Conservation (phyloP, 768 basidiomycete species). For the Sporobolomyces roseus region DNA sequence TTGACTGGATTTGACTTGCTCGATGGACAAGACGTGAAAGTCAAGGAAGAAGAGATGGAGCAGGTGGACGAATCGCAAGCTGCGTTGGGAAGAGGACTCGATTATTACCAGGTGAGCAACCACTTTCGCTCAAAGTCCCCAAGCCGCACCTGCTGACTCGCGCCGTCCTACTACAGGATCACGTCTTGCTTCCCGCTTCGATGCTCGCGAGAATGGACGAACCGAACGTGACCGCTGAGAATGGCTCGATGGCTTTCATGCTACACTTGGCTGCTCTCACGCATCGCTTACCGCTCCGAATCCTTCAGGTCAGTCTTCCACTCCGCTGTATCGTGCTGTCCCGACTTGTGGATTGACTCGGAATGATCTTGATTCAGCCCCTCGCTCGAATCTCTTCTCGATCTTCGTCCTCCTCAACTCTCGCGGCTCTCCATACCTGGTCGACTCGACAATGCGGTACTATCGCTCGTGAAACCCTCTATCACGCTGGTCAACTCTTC, state of each 20-base stretch:
- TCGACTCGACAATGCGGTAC: constrained; percentile 8
- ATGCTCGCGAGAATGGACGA: constrained; percentile 21
- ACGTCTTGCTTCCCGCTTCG: constrained; percentile 33
- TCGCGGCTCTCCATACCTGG: constrained; percentile 14
- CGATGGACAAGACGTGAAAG: background rate
- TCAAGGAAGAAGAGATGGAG: background rate
- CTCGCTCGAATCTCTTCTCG: constrained; percentile 24
- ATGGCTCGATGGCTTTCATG: constrained; percentile 22
- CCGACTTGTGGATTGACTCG: no score
- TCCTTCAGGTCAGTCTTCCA: constrained; percentile 23
- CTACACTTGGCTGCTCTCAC: constrained; percentile 33
- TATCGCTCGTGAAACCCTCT: constrained; percentile 24
- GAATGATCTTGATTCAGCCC: constrained; percentile 1
- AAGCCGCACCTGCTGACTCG: no score
- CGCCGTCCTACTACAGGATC: constrained; percentile 2
- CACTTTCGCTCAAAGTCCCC: no score
- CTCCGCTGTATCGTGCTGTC: background rate
- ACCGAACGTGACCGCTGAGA: constrained; percentile 3
- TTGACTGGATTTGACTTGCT: background rate
- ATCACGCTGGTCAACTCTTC: constrained; percentile 40
- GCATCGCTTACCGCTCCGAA: constrained; percentile 16
- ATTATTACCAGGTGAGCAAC: constrained; percentile 33
- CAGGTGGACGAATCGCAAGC: background rate
- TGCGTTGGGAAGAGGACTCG: constrained; percentile 17
- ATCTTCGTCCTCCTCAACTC: background rate